Percentiles rank a stretch among this genome's conserved stretches.
Conservation (phyloP, 345 rosid species). For the Ceriops decandra region DNA sequence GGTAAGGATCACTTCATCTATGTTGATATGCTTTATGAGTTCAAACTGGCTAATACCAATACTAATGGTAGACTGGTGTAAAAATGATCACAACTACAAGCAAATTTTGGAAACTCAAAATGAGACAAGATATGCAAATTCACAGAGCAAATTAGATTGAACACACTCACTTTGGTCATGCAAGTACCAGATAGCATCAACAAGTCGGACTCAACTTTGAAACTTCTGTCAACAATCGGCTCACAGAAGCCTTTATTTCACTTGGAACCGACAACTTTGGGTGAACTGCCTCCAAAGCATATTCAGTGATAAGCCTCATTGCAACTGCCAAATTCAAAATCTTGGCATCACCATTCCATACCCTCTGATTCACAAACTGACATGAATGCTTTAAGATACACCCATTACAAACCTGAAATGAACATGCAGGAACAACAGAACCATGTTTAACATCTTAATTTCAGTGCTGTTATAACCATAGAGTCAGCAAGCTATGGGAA, state of each 20-base stretch:
- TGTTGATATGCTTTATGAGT: too few relatives aligned
- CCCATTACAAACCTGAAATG: slow-evolving; percentile 59
- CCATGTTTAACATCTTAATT: not conserved
- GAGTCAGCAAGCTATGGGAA: too few relatives aligned
- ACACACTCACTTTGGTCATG: not conserved
- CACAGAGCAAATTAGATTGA: not conserved
- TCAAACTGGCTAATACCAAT: too few relatives aligned
- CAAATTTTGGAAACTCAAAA: too few relatives aligned
- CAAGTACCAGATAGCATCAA: not conserved
- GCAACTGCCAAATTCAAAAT: slow-evolving; percentile 46
- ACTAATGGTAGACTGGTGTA: too few relatives aligned
- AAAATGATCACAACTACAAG: too few relatives aligned
- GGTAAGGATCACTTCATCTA: too few relatives aligned
- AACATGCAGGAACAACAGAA: not conserved
- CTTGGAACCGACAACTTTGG: slow-evolving; percentile 45
- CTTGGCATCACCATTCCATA: slow-evolving; percentile 41
- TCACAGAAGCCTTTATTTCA: slow-evolving; percentile 52
- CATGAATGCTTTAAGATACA: slow-evolving; percentile 61
- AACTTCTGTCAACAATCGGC: slow-evolving; percentile 45
- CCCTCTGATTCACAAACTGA: slow-evolving; percentile 51
- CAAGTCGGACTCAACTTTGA: slow-evolving; percentile 48
- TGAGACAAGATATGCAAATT: not conserved
- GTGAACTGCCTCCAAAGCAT: slow-evolving; percentile 52
- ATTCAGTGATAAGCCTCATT: slow-evolving; percentile 53
- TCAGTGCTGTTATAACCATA: too few relatives aligned